phyloP scores from a whole-genome alignment of 1,284 basidiomycete genomes.

The Moniliophthora roreri region DNA sequence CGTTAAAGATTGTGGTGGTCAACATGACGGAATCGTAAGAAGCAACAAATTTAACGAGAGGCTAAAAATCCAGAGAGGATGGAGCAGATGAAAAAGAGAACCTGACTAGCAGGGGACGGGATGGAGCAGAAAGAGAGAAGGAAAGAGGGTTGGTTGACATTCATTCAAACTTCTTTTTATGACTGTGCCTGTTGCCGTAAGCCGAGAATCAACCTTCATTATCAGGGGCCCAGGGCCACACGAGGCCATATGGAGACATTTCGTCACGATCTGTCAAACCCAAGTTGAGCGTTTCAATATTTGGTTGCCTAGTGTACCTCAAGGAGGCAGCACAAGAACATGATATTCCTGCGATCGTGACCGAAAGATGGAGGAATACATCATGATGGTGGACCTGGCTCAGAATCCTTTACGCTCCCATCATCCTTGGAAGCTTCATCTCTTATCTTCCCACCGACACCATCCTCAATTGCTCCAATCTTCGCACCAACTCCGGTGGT shows the following conservation, averaged over 20 bases:
- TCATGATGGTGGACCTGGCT: background rate
- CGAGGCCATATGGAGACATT: background rate
- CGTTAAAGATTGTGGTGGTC: conserved; percentile 18
- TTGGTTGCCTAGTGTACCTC: background rate
- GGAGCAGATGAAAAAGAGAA: conserved; percentile 16
- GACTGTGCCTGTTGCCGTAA: conserved; percentile 1
- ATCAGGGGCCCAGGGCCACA: background rate
- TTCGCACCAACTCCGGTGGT: conserved; percentile 15
- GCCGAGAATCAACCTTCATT: background rate
- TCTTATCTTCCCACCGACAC: background rate
- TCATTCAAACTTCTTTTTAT: conserved; percentile 6
- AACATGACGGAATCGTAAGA: conserved; percentile 14
- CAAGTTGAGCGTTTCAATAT: too few relatives aligned
- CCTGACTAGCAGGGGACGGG: conserved; percentile 23
- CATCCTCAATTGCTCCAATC: conserved; percentile 10
- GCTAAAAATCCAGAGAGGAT: background rate
- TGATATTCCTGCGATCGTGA: background rate
- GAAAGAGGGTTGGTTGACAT: conserved; percentile 7
- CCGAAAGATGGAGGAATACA: background rate
- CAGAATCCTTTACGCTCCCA: background rate
- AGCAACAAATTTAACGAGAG: conserved; percentile 11
- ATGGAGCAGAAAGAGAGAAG: conserved; percentile 8
- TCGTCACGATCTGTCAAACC: too few relatives aligned
- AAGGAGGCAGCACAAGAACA: background rate
- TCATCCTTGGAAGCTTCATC: background rate